Evolutionary conservation across 805 yeast genomes (phyloP).

Genomic region (Nakazawaea molendinolei): DNA sequence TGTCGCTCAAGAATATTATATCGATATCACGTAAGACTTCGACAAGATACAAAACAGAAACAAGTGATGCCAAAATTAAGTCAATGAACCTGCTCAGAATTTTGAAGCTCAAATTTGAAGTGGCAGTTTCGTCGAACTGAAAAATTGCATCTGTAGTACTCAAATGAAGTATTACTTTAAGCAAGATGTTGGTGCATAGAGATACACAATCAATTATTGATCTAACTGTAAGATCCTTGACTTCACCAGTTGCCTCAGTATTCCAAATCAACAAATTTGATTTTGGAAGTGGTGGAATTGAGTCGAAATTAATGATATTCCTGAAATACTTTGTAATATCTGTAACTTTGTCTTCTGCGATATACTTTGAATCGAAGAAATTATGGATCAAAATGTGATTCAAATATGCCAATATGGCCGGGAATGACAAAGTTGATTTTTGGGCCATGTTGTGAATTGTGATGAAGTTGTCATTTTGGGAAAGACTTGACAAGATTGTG

Average conservation of each 20-base stretch:
- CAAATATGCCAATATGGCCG: conserved; percentile 27
- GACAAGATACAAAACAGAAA: conserved; percentile 17
- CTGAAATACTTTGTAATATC: conserved; percentile 14
- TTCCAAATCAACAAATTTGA: conserved; percentile 17
- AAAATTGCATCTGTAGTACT: too few relatives aligned
- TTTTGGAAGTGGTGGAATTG: conserved; percentile 24
- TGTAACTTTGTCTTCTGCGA: conserved; percentile 2
- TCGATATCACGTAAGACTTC: conserved; percentile 13
- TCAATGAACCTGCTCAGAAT: conserved; percentile 20
- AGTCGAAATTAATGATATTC: conserved; percentile 19
- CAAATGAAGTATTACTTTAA: too few relatives aligned
- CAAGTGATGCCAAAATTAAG: conserved; percentile 17
- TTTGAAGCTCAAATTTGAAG: conserved; percentile 21
- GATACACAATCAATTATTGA: too few relatives aligned
- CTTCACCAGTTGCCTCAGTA: too few relatives aligned
- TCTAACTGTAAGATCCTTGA: too few relatives aligned
- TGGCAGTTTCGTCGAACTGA: too few relatives aligned
- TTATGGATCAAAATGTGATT: conserved; percentile 23
- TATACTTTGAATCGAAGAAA: conserved; percentile 15
- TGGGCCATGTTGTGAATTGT: conserved; percentile 15
- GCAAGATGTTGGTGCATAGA: too few relatives aligned
- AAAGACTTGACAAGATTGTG: neutral
- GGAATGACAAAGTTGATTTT: conserved; percentile 22
- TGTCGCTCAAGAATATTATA: neutral
- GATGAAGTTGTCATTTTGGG: conserved; percentile 14